Evolutionary conservation across 345 rosid species (phyloP).

Genomic region (Euclidium syriacum): DNA sequence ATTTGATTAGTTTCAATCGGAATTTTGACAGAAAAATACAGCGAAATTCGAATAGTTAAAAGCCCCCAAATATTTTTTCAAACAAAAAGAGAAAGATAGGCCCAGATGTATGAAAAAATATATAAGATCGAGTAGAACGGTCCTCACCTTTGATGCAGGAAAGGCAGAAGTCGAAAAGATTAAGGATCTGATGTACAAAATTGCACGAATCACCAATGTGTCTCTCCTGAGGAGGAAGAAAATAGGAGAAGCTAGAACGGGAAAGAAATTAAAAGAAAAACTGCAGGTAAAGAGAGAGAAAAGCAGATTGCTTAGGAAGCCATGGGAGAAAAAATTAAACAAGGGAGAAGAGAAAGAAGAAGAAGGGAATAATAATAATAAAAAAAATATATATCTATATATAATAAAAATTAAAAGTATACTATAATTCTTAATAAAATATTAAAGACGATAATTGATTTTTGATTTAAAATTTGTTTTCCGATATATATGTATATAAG

Average conservation of each 20-base stretch:
- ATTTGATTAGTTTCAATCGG: background rate
- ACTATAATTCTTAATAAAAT: constrained; percentile 5
- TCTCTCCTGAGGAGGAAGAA: constrained; percentile 19
- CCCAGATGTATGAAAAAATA: background rate
- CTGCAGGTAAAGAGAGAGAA: constrained; percentile 29
- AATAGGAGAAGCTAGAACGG: background rate
- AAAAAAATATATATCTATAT: no score
- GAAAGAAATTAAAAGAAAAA: constrained; percentile 7
- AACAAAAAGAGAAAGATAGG: background rate
- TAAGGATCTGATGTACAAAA: constrained; percentile 31
- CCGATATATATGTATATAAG: background rate
- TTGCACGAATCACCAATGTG: constrained; percentile 32
- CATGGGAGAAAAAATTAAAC: constrained; percentile 43
- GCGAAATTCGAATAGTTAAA: background rate
- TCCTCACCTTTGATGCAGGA: constrained; percentile 38
- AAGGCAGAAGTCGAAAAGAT: background rate
- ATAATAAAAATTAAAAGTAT: background rate
- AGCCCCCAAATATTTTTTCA: background rate
- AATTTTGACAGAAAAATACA: background rate
- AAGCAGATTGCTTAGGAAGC: constrained; percentile 42
- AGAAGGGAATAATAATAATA: constrained; percentile 39
- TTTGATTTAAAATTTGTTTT: background rate
- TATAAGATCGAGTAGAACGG: background rate
- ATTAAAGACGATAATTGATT: background rate
- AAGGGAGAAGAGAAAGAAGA: constrained; percentile 50